Base-by-base conservation (phyloP, 169 alveolate genomes). In the Plasmodium gallinaceum region DNA sequence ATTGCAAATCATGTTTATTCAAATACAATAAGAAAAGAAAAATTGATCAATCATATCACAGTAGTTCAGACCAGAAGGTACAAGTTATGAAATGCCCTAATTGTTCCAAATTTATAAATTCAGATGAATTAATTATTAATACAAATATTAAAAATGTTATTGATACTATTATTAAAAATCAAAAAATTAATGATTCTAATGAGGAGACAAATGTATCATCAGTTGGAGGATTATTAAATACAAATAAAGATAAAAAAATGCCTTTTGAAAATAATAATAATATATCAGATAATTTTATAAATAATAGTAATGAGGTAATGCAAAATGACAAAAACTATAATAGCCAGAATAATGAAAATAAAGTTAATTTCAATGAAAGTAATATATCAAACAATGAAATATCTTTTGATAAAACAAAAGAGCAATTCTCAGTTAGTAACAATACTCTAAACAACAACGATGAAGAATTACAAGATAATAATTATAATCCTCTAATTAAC, bases 1-100 rank as follows among this genome's bases (percentile, higher is more conserved):
- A 92, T 54, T 95, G 97, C 74, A 94, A 93, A 52, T 92, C 86
- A 4, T 94, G 96, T 91, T 58, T 94, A 22, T 62, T 88, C 42
- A 92, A 88, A 66, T 76, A 71, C 51, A 69, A 83, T 18, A 88
- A 88, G 39, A 64, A 87, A 71, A 90, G 65, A 54, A 88, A 66
- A 54, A 80, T 52, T 46, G 85, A 80, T 54, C 32, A 66, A 6
- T 80, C 65, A 3, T 20, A 46, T 5, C 24, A 66, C 43, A 46
- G 14, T 20, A 37, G 42, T 22, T 48, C 42, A 32, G 68, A 66
- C 37, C 58, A 48, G 24, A 80, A 52, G 24, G 65, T 12, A 37
- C 90, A 80, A 54, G n/a, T 57, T 14, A 80, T 80, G 72, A 80
- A 80, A 39, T 80, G 90, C 2, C 90, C 90, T 3, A 80, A 52